Percentiles rank a stretch among this genome's conserved stretches.
phyloP scores from a whole-genome alignment of 257 asterid species.

The Fraxinus americana region DNA sequence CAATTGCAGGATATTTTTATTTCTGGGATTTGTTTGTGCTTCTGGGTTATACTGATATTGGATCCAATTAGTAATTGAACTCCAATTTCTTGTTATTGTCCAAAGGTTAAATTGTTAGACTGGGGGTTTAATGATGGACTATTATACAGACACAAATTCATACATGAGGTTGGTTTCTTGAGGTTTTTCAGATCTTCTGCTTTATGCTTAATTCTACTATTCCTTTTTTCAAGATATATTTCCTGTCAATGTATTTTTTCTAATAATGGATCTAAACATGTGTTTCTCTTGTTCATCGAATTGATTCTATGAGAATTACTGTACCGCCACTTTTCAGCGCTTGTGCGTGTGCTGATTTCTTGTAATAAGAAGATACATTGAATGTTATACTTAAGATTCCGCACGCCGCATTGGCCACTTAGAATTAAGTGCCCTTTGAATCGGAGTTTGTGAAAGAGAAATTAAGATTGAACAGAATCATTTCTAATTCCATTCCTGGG shows the following conservation, averaged over 20 bases:
- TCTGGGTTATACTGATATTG: slow-evolving; percentile 6
- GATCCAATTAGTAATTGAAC: slow-evolving; percentile 33
- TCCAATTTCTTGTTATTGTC: slow-evolving; percentile 21
- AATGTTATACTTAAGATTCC: background rate
- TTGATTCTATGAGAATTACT: slow-evolving; percentile 13
- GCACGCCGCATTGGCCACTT: background rate
- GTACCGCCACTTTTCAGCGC: background rate
- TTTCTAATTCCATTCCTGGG: background rate
- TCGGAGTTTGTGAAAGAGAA: background rate
- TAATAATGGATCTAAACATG: slow-evolving; percentile 5
- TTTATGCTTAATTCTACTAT: background rate
- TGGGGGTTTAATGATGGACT: slow-evolving; percentile 39
- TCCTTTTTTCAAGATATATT: background rate
- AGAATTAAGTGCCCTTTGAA: slow-evolving; percentile 11
- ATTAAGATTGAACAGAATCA: background rate
- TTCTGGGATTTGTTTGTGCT: background rate
- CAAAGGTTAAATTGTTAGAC: slow-evolving; percentile 18
- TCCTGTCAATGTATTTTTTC: background rate
- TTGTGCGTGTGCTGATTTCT: background rate
- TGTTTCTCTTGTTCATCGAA: slow-evolving; percentile 2
- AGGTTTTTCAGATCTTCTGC: background rate
- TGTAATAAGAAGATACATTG: background rate
- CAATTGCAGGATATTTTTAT: slow-evolving; percentile 15
- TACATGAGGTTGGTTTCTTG: slow-evolving; percentile 55
- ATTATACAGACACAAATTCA: slow-evolving; percentile 53